Percentiles rank a stretch among this genome's conserved stretches.
Evolutionary conservation across 257 asterid species (phyloP).

Genomic region (Solanum neorickii): DNA sequence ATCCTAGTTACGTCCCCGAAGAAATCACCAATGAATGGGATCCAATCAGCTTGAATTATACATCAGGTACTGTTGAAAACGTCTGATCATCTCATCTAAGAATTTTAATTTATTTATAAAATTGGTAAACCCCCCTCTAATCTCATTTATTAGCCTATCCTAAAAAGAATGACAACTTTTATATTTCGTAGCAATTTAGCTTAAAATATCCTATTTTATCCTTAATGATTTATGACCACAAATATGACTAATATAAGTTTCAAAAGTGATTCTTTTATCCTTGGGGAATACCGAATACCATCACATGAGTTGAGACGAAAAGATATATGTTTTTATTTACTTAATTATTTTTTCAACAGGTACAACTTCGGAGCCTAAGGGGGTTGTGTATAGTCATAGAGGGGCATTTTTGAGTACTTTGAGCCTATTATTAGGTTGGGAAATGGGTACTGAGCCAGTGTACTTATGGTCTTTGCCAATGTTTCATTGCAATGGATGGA

Average conservation of each 20-base stretch:
- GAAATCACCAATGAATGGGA: conserved; percentile 65
- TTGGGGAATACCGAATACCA: not conserved
- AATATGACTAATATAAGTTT: not conserved
- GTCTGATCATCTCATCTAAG: not conserved
- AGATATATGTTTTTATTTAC: not conserved
- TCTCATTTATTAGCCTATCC: not conserved
- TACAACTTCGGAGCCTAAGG: conserved; percentile 78
- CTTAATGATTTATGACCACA: not conserved
- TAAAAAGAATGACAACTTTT: not conserved
- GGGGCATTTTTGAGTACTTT: conserved; percentile 75
- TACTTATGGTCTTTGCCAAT: conserved; percentile 88
- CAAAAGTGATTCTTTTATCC: not conserved
- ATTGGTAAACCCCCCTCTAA: not conserved
- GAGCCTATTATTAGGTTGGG: conserved; percentile 65
- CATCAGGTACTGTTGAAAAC: conserved; percentile 26
- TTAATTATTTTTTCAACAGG: conserved; percentile 3
- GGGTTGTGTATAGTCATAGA: conserved; percentile 86
- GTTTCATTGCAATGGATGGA: conserved; percentile 97
- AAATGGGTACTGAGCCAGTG: conserved; percentile 65
- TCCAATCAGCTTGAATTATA: conserved; percentile 67
- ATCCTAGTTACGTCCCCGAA: conserved; percentile 19
- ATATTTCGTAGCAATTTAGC: not conserved
- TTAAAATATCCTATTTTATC: not conserved
- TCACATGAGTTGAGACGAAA: not conserved
- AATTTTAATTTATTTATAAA: not conserved